phyloP scores from a whole-genome alignment of 1,284 basidiomycete species.

The Ganoderma sinense region DNA sequence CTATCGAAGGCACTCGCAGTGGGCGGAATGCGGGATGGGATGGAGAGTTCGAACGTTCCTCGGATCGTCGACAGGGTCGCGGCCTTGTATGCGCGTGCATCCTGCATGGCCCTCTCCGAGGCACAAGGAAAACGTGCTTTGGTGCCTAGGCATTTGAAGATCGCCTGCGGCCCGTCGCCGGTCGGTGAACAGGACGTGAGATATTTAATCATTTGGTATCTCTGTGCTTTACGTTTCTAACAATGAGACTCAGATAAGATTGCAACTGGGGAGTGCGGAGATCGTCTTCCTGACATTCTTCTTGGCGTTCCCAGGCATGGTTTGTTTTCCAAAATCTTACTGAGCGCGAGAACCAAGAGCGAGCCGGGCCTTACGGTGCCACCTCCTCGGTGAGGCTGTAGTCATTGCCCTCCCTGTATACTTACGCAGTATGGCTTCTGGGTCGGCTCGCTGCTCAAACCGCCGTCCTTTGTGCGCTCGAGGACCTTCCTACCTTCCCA shows the following conservation, averaged over 20 bases:
- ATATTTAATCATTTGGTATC: conserved; percentile 18
- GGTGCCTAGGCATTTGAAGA: conserved; percentile 20
- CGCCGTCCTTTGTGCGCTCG: not conserved
- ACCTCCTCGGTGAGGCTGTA: conserved; percentile 14
- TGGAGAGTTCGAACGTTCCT: conserved; percentile 28
- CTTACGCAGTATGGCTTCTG: not conserved
- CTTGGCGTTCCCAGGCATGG: not conserved
- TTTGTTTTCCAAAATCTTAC: not conserved
- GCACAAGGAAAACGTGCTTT: conserved; percentile 4
- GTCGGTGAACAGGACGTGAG: conserved; percentile 10
- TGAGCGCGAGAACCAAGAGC: not conserved
- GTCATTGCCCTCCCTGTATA: not conserved
- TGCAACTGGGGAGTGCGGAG: not conserved
- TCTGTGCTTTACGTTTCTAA: not conserved
- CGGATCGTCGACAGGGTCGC: conserved; percentile 25
- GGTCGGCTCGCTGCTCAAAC: not conserved
- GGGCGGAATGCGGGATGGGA: not conserved
- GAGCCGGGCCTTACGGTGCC: not conserved
- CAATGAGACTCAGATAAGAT: conserved; percentile 14
- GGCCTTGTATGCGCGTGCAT: not conserved
- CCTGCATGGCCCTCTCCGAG: not conserved
- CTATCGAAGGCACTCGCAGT: conserved; percentile 21
- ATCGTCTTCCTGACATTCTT: not conserved
- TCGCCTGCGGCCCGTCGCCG: conserved; percentile 11
- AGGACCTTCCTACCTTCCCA: not conserved